A percentile compares a stretch with the other conserved stretches of the same genome.
These are phyloP conservation scores for Saccharomyces hybrid DNA, from an alignment of 1,139 yeast species.

Conservation along the genomic window DNA sequence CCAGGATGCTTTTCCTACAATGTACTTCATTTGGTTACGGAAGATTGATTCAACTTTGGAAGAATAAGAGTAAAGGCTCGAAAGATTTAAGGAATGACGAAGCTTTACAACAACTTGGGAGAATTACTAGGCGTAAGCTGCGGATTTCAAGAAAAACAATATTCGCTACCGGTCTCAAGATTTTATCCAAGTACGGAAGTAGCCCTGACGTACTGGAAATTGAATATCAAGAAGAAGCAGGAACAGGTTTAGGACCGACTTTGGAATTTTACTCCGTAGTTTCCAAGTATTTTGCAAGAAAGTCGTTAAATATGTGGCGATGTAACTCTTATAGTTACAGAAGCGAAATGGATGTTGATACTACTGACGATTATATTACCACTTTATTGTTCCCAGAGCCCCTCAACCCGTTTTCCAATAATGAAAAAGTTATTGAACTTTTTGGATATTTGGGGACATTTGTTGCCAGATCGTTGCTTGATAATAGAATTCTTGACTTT, in stretches of 20 bases:
- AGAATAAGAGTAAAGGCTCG: slow-evolving; percentile 43
- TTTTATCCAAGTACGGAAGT: slow-evolving; percentile 68
- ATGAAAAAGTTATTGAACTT: slow-evolving; percentile 42
- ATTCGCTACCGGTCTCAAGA: slow-evolving; percentile 73
- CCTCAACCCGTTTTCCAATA: slow-evolving; percentile 33
- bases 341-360: slow-evolving; percentile 32
- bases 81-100: slow-evolving; percentile 24
- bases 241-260: slow-evolving; percentile 95
- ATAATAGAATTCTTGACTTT: slow-evolving; percentile 80
- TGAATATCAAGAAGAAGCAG: slow-evolving; percentile 88
- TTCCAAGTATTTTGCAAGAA: slow-evolving; percentile 62
- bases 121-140: slow-evolving; percentile 74
- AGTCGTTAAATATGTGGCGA: slow-evolving; percentile 65
- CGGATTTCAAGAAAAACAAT: slow-evolving; percentile 66
- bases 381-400: slow-evolving; percentile 75
- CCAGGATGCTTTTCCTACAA: slow-evolving; percentile 70
- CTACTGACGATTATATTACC: slow-evolving; percentile 38
- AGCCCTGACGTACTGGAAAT: slow-evolving; percentile 79
- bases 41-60: slow-evolving; percentile 77
- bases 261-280: slow-evolving; percentile 82
- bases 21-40: slow-evolving; percentile 91
- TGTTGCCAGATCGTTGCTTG: slow-evolving; percentile 79
- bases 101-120: slow-evolving; percentile 47
- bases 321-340: slow-evolving; percentile 14
- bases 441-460: slow-evolving; percentile 73